These are phyloP conservation scores for Candida sp. DNA, from an alignment of 1,139 yeast species.

Conservation along the genomic window DNA sequence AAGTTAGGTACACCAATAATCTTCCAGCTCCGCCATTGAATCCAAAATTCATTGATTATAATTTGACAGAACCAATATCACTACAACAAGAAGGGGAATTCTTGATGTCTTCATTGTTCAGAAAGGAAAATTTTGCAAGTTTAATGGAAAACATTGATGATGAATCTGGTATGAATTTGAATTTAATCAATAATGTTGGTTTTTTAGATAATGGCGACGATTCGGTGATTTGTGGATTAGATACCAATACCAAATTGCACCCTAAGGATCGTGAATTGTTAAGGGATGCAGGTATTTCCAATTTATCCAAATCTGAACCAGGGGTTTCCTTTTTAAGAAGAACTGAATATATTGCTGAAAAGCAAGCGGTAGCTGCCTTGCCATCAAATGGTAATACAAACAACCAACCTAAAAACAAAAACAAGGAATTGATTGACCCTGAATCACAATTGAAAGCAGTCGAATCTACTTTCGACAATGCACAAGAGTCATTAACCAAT, in stretches of 20 bases:
- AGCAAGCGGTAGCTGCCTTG: conserved; percentile 13
- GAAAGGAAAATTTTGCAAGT: conserved; percentile 69
- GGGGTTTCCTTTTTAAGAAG: conserved; percentile 86
- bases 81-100: conserved; percentile 55
- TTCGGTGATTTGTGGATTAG: conserved; percentile 33
- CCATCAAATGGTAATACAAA: conserved; percentile 9
- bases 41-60: conserved; percentile 72
- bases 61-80: conserved; percentile 35
- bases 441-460: conserved; percentile 63
- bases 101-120: conserved; percentile 69
- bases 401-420: conserved; percentile 11
- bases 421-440: conserved; percentile 49
- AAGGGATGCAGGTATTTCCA: conserved; percentile 68
- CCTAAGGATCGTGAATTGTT: conserved; percentile 74
- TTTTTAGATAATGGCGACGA: conserved; percentile 64
- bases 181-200: conserved; percentile 65
- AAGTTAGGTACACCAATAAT: conserved; percentile 79
- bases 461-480: conserved; percentile 71
- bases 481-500: conserved; percentile 44
- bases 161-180: conserved; percentile 74
- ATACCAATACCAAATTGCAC: conserved; percentile 46
- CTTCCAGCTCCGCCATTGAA: conserved; percentile 94
- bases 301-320: conserved; percentile 48
- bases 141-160: conserved; percentile 69
- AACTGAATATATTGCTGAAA: conserved; percentile 81